Conservation (phyloP, 371 early-diverging fungal genomes). For the Massospora cicadina region DNA sequence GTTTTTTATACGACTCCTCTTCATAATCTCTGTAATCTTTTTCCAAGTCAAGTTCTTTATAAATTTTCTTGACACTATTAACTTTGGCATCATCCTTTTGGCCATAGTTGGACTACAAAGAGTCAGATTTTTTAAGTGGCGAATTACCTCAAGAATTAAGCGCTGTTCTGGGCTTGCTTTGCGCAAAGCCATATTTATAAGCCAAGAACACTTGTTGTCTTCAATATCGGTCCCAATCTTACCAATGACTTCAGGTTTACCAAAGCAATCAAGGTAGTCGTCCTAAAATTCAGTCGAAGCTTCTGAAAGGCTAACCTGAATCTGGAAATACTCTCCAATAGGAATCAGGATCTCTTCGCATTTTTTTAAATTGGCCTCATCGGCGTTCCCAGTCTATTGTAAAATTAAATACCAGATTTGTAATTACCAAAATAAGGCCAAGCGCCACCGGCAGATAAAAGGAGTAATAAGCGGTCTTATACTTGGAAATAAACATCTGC, state of each 20-base stretch:
- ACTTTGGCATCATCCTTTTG: constrained; percentile 55
- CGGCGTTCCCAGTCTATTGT: constrained; percentile 47
- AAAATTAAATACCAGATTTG: neutral
- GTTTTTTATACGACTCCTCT: constrained; percentile 50
- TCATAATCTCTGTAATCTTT: constrained; percentile 65
- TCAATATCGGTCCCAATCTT: constrained; percentile 97
- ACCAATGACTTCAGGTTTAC: constrained; percentile 77
- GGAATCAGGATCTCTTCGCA: constrained; percentile 75
- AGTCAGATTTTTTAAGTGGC: neutral
- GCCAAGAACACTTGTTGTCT: constrained; percentile 98
- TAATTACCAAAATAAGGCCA: constrained; percentile 66
- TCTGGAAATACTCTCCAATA: constrained; percentile 92
- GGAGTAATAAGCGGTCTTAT: constrained; percentile 97
- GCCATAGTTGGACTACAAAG: constrained; percentile 63
- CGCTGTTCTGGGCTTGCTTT: constrained; percentile 62
- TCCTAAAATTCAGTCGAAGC: constrained; percentile 25
- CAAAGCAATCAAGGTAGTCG: constrained; percentile 90
- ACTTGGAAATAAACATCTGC: constrained; percentile 82
- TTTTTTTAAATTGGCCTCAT: constrained; percentile 52
- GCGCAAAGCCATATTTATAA: constrained; percentile 78
- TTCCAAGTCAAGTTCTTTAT: constrained; percentile 57
- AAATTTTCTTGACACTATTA: constrained; percentile 65
- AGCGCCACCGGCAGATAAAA: constrained; percentile 95
- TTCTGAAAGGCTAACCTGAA: constrained; percentile 28
- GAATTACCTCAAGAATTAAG: constrained; percentile 47